These are phyloP conservation scores for Dendrothele bispora DNA, from an alignment of 768 basidiomycete genomes.

Conservation along the genomic window DNA sequence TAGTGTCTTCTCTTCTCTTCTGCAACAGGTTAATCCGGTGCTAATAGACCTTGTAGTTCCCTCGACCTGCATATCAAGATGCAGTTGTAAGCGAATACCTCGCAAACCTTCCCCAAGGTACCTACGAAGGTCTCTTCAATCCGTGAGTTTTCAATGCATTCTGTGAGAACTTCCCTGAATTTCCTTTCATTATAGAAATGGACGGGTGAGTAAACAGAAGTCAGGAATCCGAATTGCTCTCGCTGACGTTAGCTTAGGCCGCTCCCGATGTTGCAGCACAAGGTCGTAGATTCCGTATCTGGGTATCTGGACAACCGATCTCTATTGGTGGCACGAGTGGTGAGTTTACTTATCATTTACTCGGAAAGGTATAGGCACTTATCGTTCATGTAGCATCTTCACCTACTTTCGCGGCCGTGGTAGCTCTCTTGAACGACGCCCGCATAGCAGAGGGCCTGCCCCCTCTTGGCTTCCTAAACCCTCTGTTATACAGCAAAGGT, in stretches of 20 bases:
- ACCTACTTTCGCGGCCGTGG: conserved; percentile 63
- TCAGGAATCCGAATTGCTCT: too few relatives aligned
- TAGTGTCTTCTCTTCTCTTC: too few relatives aligned
- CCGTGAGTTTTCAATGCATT: conserved; percentile 33
- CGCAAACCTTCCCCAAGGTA: conserved; percentile 40
- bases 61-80: conserved; percentile 55
- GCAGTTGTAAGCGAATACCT: conserved; percentile 44
- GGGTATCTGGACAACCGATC: conserved; percentile 35
- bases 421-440: conserved; percentile 67
- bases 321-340: conserved; percentile 61
- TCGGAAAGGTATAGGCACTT: too few relatives aligned
- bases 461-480: conserved; percentile 69
- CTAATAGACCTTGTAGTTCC: conserved; percentile 38
- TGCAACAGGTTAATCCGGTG: too few relatives aligned
- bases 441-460: conserved; percentile 40
- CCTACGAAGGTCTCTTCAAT: conserved; percentile 62
- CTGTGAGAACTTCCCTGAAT: not conserved
- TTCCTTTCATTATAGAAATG: conserved; percentile 36
- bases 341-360: too few relatives aligned
- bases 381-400: conserved; percentile 64
- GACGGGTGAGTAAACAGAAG: too few relatives aligned
- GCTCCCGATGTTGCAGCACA: conserved; percentile 72
- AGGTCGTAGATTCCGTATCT: conserved; percentile 46
- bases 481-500: conserved; percentile 50
- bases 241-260: conserved; percentile 31